A percentile compares a stretch with the other conserved stretches of the same genome.
These are phyloP conservation scores for Metschnikowia dekortorum DNA, from an alignment of 805 yeast genomes.

Conservation along the genomic window DNA sequence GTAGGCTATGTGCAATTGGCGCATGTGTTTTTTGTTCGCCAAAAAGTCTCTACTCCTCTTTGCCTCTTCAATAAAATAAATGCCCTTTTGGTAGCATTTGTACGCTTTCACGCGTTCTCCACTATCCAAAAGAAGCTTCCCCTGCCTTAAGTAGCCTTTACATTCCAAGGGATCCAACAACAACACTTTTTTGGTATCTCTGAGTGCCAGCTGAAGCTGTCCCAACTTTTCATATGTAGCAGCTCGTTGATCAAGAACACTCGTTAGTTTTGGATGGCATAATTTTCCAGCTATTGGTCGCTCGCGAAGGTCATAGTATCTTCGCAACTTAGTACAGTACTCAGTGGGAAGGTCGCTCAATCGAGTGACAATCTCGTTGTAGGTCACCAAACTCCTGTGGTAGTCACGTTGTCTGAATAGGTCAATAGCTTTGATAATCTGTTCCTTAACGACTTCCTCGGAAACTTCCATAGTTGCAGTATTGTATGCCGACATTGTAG, in stretches of 20 bases:
- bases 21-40: constrained; percentile 31
- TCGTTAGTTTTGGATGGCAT: constrained; percentile 34
- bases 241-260: constrained; percentile 43
- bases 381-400: constrained; percentile 24
- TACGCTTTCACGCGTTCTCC: constrained; percentile 33
- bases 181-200: constrained; percentile 34
- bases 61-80: constrained; percentile 32
- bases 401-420: constrained; percentile 30
- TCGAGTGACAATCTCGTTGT: constrained; percentile 21
- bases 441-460: constrained; percentile 26
- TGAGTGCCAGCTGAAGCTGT: constrained; percentile 25
- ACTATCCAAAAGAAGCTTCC: constrained; percentile 29
- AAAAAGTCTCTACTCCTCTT: constrained; percentile 21
- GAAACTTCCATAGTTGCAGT: constrained; percentile 15
- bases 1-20: constrained; percentile 23
- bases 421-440: constrained; percentile 25
- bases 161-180: constrained; percentile 41
- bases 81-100: constrained; percentile 32
- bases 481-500: background rate
- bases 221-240: constrained; percentile 45
- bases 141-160: constrained; percentile 46
- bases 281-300: constrained; percentile 27
- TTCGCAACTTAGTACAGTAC: constrained; percentile 15
- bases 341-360: constrained; percentile 15
- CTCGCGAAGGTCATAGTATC: constrained; percentile 18